These are phyloP conservation scores for Dipodascopsis uninucleata DNA, from an alignment of 805 yeast genomes.

Conservation along the genomic window DNA sequence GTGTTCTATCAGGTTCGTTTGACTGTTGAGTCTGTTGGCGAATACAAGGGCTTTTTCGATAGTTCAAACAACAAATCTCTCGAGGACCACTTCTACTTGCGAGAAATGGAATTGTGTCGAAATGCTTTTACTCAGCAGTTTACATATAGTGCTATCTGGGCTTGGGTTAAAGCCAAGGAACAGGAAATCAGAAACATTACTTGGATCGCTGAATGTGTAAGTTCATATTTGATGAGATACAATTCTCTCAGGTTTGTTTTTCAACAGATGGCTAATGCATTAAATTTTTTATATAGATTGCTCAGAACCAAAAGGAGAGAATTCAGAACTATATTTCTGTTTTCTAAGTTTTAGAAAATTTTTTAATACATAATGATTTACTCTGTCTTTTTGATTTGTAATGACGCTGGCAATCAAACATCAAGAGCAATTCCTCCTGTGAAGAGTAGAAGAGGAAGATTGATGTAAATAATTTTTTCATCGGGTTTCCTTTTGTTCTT, in stretches of 20 bases:
- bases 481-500: too few relatives aligned
- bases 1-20: slow-evolving; percentile 25
- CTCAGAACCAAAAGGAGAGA: slow-evolving; percentile 95
- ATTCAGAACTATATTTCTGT: slow-evolving; percentile 88
- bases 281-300: slow-evolving; percentile 47
- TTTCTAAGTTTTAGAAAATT: slow-evolving; percentile 54
- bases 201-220: slow-evolving; percentile 95
- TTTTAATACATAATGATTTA: too few relatives aligned
- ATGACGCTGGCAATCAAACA: too few relatives aligned
- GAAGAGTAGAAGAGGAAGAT: too few relatives aligned
- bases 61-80: slow-evolving; percentile 51
- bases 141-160: slow-evolving; percentile 86
- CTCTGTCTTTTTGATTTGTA: too few relatives aligned
- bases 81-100: slow-evolving; percentile 90
- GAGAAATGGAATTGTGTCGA: slow-evolving; percentile 88
- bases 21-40: slow-evolving; percentile 33
- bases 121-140: slow-evolving; percentile 89
- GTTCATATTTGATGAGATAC: too few relatives aligned
- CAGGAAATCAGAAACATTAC: slow-evolving; percentile 96
- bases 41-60: slow-evolving; percentile 44
- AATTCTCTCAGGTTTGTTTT: neutral
- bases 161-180: slow-evolving; percentile 93
- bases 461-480: too few relatives aligned
- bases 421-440: too few relatives aligned
- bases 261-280: neutral